Conservation (phyloP, 2,329 filamentous ascomycete genomes). For the Cytospora chrysosperma region DNA sequence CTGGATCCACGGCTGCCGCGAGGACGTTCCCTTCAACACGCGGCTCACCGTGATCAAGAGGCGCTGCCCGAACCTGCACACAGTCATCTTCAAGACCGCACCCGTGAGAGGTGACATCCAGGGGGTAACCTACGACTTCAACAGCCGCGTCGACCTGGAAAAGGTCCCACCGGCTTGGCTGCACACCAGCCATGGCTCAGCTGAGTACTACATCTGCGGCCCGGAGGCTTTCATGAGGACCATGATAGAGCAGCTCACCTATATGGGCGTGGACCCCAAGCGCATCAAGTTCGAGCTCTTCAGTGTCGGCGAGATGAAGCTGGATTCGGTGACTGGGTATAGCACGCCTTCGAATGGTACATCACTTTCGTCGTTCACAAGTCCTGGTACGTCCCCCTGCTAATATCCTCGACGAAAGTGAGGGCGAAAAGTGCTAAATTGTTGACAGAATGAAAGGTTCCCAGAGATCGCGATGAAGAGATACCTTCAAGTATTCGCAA, state of each 20-base stretch:
- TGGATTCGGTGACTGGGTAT: slow-evolving; percentile 18
- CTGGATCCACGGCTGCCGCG: slow-evolving; percentile 55
- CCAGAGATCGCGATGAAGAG: not conserved
- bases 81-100: slow-evolving; percentile 47
- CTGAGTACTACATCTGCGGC: slow-evolving; percentile 50
- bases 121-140: slow-evolving; percentile 40
- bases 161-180: slow-evolving; percentile 41
- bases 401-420: not conserved
- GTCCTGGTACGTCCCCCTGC: slow-evolving; percentile 14
- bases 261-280: slow-evolving; percentile 35
- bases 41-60: slow-evolving; percentile 44
- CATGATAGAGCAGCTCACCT: slow-evolving; percentile 39
- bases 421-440: not conserved
- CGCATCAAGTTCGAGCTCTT: slow-evolving; percentile 42
- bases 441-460: not conserved
- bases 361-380: slow-evolving; percentile 22
- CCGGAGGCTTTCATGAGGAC: slow-evolving; percentile 49
- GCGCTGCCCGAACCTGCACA: slow-evolving; percentile 32
- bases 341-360: slow-evolving; percentile 8
- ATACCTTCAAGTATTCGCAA: too few species aligned
- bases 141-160: slow-evolving; percentile 41
- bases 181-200: slow-evolving; percentile 38
- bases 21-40: slow-evolving; percentile 49
- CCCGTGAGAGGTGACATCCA: slow-evolving; percentile 42
- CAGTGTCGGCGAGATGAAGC: slow-evolving; percentile 38